Base-by-base conservation (phyloP, 208 protist genomes). In the Leishmania major region DNA sequence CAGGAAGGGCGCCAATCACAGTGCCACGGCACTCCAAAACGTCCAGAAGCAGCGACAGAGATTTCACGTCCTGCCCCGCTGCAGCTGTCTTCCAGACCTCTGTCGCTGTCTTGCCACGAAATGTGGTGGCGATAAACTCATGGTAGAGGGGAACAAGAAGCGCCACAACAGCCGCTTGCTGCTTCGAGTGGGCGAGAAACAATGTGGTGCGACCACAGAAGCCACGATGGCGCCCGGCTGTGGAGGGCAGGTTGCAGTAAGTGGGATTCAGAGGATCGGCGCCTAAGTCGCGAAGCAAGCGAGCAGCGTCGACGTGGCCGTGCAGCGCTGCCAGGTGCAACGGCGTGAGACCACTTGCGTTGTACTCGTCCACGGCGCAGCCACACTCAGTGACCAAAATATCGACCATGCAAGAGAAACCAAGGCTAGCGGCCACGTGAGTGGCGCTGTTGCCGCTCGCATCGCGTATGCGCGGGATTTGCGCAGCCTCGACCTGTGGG, bases 161-260 rank as follows among this genome's bases (percentile, higher is more conserved):
- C 22, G 35, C 17, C 4, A 81, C 25, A n/a, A 84, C 87, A 13
- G 78, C 8, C 22, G 45, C 17, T 59, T 94, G 89, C 43, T 84
- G 71, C 31, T 87, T 64, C 73, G 69, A 84, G 82, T 94, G 91
- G 25, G 91, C 87, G 25, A 94, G 86, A 71, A 92, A 94, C 7
- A 92, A 70, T 2, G 91, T 49, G 1, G 82, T 87, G 45, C 85
- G 81, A 10, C 88, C 79, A 37, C 49, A 13, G 8, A 88, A 75
- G 62, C 81, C 79, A 1, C 73, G 19, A 37, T 81, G 47, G 11
- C 25, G 31, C 19, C 73, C 55, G 17, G 70, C 8, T 60, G 62
- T 40, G 43, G 51, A 60, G 57, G 45, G 5, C 13, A n/a, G 25
- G 17, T 31, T 47, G 59, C 45, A 69, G 69, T 51, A 75, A 28